These are phyloP conservation scores for Sphaerosporella brunnea DNA, from an alignment of 495 filamentous ascomycete genomes.

Conservation along the genomic window DNA sequence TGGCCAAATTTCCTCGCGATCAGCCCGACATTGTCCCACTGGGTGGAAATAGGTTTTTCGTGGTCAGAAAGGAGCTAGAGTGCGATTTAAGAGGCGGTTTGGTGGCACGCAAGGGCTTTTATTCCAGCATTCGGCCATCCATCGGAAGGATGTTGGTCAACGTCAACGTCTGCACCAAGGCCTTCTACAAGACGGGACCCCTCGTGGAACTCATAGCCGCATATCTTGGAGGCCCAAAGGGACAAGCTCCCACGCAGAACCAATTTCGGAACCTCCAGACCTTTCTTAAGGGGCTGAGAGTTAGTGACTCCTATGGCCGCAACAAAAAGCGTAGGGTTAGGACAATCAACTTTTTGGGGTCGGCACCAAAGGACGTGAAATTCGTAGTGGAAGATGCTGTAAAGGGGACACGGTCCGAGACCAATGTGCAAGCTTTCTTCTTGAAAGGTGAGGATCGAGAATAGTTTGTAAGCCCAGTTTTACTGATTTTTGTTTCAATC, in stretches of 20 bases:
- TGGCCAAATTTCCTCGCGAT: conserved; percentile 25
- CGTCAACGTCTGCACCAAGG: conserved; percentile 30
- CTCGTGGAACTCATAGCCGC: background rate
- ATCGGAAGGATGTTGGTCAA: conserved; percentile 37
- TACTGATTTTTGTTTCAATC: background rate
- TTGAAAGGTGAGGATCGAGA: conserved; percentile 28
- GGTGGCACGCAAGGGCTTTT: conserved; percentile 36
- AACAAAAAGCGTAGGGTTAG: background rate
- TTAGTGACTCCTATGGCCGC: background rate
- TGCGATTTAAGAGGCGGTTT: conserved; percentile 31
- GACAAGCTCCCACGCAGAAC: background rate
- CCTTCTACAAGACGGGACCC: conserved; percentile 29
- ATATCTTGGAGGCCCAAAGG: background rate
- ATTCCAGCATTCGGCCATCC: conserved; percentile 37
- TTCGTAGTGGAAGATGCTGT: conserved; percentile 11
- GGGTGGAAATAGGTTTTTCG: conserved; percentile 16
- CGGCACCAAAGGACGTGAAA: conserved; percentile 5
- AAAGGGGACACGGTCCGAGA: background rate
- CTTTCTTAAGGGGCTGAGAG: background rate
- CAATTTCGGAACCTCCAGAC: background rate
- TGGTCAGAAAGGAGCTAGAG: conserved; percentile 1
- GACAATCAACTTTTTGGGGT: background rate
- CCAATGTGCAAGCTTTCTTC: conserved; percentile 17
- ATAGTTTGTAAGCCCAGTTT: background rate
- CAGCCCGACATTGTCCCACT: too few relatives aligned